These are phyloP conservation scores for Piromyces finnis DNA, from an alignment of 192 early-diverging fungal species.

Conservation along the genomic window DNA sequence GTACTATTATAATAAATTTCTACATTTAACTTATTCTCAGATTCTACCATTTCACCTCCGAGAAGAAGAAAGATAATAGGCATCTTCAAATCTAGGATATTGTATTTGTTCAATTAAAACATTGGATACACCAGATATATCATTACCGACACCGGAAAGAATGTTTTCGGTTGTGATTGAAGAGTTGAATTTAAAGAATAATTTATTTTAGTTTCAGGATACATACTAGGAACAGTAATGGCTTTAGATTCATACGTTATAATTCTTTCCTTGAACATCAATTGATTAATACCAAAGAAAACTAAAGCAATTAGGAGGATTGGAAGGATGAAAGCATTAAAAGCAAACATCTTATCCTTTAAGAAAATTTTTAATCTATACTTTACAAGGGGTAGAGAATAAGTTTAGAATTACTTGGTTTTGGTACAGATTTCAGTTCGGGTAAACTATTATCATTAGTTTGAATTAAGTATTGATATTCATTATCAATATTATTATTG, in stretches of 20 bases:
- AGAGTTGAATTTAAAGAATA: neutral
- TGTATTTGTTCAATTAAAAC: neutral
- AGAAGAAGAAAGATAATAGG: neutral
- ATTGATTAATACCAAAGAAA: neutral
- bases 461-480: neutral
- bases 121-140: neutral
- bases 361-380: neutral
- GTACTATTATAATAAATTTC: neutral
- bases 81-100: neutral
- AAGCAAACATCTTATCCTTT: neutral
- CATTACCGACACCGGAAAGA: neutral
- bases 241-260: neutral
- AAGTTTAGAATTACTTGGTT: neutral
- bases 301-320: neutral
- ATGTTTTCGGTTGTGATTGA: neutral
- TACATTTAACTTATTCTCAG: neutral
- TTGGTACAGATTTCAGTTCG: neutral
- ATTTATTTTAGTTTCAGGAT: neutral
- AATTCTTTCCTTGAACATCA: neutral
- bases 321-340: neutral
- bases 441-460: neutral
- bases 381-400: neutral
- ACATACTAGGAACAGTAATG: neutral
- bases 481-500: neutral
- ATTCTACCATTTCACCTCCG: neutral